phyloP scores from a whole-genome alignment of 495 filamentous ascomycete species.

The Penicillium tannophilum region DNA sequence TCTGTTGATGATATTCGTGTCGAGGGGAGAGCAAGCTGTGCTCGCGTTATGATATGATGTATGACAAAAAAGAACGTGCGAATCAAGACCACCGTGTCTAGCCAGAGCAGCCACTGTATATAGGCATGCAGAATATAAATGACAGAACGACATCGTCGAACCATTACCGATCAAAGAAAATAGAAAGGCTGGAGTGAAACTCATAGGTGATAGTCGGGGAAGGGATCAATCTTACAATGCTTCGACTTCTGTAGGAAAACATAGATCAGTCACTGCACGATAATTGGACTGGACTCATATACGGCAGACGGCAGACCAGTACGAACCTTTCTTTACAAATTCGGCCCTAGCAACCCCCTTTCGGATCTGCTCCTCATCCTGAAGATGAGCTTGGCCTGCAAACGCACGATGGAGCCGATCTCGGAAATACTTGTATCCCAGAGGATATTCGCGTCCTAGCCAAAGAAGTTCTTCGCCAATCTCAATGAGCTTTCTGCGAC shows the following conservation, averaged over 20 bases:
- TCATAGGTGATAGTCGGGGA: conserved; percentile 8
- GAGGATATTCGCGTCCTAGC: conserved; percentile 83
- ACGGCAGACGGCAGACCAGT: background rate
- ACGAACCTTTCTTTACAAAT: conserved; percentile 85
- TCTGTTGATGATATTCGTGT: conserved; percentile 12
- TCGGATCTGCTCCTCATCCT: conserved; percentile 72
- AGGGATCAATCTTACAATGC: conserved; percentile 67
- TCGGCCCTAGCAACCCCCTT: conserved; percentile 76
- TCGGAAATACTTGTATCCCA: conserved; percentile 83
- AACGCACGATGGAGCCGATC: conserved; percentile 84
- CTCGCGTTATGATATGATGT: conserved; percentile 36
- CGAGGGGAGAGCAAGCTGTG: conserved; percentile 16
- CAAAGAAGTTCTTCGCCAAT: conserved; percentile 69
- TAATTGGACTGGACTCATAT: background rate
- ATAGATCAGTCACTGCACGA: background rate
- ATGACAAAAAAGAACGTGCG: conserved; percentile 26
- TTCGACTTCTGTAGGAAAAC: conserved; percentile 68
- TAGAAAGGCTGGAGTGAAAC: background rate
- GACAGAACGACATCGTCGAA: background rate
- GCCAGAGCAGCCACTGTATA: background rate
- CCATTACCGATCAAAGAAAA: background rate
- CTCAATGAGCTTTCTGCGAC: background rate
- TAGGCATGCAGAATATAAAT: conserved; percentile 6
- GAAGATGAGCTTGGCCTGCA: conserved; percentile 65
- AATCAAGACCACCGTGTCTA: conserved; percentile 2